Evolutionary conservation across 208 protist species (phyloP).

Genomic region (Entamoeba nuttalli): DNA sequence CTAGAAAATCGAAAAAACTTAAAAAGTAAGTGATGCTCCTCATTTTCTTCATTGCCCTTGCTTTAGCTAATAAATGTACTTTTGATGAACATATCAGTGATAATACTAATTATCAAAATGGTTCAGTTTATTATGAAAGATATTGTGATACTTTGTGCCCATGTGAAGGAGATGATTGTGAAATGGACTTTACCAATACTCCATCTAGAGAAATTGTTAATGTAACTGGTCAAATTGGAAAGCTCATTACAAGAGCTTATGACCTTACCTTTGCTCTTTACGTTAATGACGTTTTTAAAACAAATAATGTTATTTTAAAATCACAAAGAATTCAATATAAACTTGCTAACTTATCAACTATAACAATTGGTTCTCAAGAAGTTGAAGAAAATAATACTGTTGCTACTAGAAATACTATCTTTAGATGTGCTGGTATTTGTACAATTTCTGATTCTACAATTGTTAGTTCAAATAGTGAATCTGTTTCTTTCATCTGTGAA

Average conservation of each 20-base stretch:
- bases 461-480: neutral
- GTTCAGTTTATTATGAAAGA: neutral
- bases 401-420: neutral
- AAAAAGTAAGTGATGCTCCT: neutral
- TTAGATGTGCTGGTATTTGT: neutral
- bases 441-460: neutral
- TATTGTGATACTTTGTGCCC: neutral
- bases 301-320: neutral
- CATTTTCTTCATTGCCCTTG: neutral
- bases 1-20: neutral
- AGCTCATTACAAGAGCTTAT: neutral
- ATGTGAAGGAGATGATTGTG: neutral
- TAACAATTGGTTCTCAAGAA: neutral
- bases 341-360: neutral
- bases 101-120: neutral
- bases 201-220: neutral
- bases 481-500: neutral
- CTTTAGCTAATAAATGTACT: neutral
- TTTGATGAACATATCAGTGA: neutral
- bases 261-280: neutral
- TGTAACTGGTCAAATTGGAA: neutral
- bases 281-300: neutral
- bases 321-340: neutral
- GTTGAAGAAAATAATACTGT: neutral
- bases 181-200: neutral